Conservation (phyloP, 2,329 filamentous ascomycete genomes). For the Trichoderma koningiopsis region DNA sequence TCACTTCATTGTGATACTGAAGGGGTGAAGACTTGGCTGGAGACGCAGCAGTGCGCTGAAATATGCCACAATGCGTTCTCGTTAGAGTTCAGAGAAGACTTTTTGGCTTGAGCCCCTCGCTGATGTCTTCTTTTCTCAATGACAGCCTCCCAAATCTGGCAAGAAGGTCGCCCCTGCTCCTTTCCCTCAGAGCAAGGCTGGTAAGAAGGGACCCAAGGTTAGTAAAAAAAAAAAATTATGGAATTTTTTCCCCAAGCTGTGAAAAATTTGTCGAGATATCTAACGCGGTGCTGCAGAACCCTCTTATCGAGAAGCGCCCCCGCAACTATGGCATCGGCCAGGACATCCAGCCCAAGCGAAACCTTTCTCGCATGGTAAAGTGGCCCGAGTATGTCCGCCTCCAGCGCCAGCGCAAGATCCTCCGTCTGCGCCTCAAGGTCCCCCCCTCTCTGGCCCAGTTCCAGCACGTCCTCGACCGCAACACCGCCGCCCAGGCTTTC, state of each 20-base stretch:
- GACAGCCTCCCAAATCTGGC: conserved; percentile 97
- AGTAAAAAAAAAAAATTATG: conserved; percentile 45
- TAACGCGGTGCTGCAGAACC: conserved; percentile 67
- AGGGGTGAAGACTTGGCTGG: conserved; percentile 68
- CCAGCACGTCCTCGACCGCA: conserved; percentile 94
- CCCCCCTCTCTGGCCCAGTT: conserved; percentile 97
- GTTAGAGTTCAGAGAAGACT: conserved; percentile 93
- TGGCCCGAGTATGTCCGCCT: conserved; percentile 99
- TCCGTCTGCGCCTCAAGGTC: conserved; percentile 98
- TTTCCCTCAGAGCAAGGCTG: conserved; percentile 92
- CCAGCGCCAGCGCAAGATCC: conserved; percentile 91
- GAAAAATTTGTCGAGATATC: background rate
- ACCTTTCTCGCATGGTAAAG: conserved; percentile 97
- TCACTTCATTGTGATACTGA: conserved; percentile 30
- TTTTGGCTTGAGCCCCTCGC: conserved; percentile 76
- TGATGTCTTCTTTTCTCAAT: conserved; percentile 99
- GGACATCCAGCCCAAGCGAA: conserved; percentile 95
- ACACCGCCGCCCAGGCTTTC: conserved; percentile 94
- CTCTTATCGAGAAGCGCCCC: conserved; percentile 96
- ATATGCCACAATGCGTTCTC: conserved; percentile 63
- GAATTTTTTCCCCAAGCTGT: background rate
- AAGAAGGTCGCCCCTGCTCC: conserved; percentile 98
- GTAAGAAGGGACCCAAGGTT: conserved; percentile 97
- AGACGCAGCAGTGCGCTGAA: conserved; percentile 57
- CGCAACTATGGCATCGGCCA: conserved; percentile 99